phyloP scores from a whole-genome alignment of 768 basidiomycete species.

The Mycena metata region DNA sequence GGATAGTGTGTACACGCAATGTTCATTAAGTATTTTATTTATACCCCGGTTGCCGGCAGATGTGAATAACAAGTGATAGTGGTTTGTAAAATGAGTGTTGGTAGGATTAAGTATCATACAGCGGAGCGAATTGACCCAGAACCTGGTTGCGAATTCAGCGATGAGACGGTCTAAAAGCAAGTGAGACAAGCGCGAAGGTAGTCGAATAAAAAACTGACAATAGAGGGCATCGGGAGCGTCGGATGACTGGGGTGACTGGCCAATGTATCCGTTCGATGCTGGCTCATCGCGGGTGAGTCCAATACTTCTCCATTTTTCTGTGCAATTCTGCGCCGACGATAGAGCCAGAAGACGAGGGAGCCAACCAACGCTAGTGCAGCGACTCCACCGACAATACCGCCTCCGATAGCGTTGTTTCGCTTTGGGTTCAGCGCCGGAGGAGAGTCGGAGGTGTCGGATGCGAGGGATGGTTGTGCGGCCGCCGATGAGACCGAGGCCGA shows the following conservation, averaged over 20 bases:
- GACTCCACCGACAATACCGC: constrained; percentile 61
- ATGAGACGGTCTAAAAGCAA: constrained; percentile 20
- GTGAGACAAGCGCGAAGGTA: not conserved
- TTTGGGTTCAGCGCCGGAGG: constrained; percentile 20
- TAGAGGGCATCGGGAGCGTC: constrained; percentile 27
- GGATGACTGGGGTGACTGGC: constrained; percentile 33
- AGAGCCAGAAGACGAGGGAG: constrained; percentile 41
- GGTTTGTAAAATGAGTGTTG: constrained; percentile 2
- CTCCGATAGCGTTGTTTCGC: constrained; percentile 54
- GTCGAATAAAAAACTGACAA: constrained; percentile 8
- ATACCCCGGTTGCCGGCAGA: constrained; percentile 3
- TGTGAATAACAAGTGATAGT: not conserved
- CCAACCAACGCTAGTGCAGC: constrained; percentile 53
- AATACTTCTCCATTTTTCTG: constrained; percentile 35
- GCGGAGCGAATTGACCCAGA: constrained; percentile 25
- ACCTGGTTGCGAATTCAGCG: constrained; percentile 23
- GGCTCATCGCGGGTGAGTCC: constrained; percentile 43
- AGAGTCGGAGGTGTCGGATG: constrained; percentile 45
- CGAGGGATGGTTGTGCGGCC: constrained; percentile 22
- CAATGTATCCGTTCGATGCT: constrained; percentile 26
- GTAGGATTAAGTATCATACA: constrained; percentile 7
- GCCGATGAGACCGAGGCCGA: constrained; percentile 33
- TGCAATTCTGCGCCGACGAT: constrained; percentile 22
- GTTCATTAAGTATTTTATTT: constrained; percentile 8
- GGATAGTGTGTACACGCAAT: not conserved